Evolutionary conservation across 495 filamentous ascomycete species (phyloP), one percentile per base, ranked within the genome.

Genomic region (Penicillium mononematosum): DNA sequence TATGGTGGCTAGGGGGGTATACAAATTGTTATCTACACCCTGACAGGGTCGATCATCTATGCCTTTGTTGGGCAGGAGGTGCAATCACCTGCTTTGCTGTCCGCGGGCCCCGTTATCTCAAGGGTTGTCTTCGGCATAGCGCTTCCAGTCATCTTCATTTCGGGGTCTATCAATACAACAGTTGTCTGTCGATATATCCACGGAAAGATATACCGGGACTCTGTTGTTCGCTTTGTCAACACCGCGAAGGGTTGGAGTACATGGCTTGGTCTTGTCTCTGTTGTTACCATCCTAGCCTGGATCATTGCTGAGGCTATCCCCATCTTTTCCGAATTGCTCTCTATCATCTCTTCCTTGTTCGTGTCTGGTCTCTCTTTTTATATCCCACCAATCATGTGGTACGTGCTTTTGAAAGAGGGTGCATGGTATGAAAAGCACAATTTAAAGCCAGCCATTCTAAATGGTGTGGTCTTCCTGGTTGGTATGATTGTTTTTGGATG

Each of bases 41-140:
- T 87, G 25, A 83, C 85, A 1, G 85, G 83, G 16, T 78, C 82
- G 1, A 68, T 89, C 29, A 81, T 90, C 56, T 91, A 90, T 68
- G 70, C 69, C 58, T 91, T 81, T 66, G 84, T 84, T 14, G 88
- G 88, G n/a, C 65, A 65, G 8, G 73, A 74, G 19, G 88, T 91
- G 54, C 61, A 70, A 32, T 84, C 84, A 4, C 88, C 88, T 5
- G 86, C 88, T 3, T 77, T 91, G 1, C 75, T 84, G 10, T 85
- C 85, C 0, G 83, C 85, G 16, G 78, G 81, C 5, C 66, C 67
- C 2, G 22, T 80, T 0, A 63, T 91, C 3, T 79, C 83, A 48
- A 88, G 87, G 63, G 65, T 90, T 39, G 84, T 86, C 3, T 92
- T 85, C 60, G 88, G 87, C 5, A 69, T 91, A 49, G 88, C 86